These are phyloP conservation scores for Eucalyptus curtisii DNA, from an alignment of 345 rosid species.

Conservation along the genomic window DNA sequence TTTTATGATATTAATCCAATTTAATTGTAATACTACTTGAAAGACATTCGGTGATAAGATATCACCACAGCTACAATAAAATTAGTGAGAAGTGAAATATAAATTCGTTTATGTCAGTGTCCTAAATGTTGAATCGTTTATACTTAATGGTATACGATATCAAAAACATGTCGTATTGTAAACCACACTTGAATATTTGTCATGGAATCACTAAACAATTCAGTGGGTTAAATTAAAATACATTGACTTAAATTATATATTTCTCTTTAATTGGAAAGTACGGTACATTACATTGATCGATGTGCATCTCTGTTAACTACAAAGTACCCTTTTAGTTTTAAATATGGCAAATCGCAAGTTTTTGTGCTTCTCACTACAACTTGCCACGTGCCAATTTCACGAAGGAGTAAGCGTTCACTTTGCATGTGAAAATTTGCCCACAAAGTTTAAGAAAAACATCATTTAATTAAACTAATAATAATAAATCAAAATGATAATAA, in stretches of 20 bases:
- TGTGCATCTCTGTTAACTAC: neutral
- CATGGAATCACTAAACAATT: neutral
- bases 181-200: no score
- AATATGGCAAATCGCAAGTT: neutral
- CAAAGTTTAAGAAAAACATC: neutral
- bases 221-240: neutral
- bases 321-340: neutral
- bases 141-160: neutral
- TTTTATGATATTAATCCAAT: no score
- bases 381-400: neutral
- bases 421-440: neutral
- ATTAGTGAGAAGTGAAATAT: neutral
- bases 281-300: neutral
- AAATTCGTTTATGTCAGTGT: neutral
- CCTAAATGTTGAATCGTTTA: neutral
- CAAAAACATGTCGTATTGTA: neutral
- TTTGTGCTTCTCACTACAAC: neutral
- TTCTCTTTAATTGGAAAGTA: no score
- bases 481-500: no score
- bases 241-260: neutral
- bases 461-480: neutral
- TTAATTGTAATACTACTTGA: neutral
- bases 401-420: neutral
- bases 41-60: neutral
- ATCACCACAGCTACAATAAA: neutral